Base-by-base conservation (phyloP, 2,329 filamentous ascomycete species). In the Beauveria bassiana region DNA sequence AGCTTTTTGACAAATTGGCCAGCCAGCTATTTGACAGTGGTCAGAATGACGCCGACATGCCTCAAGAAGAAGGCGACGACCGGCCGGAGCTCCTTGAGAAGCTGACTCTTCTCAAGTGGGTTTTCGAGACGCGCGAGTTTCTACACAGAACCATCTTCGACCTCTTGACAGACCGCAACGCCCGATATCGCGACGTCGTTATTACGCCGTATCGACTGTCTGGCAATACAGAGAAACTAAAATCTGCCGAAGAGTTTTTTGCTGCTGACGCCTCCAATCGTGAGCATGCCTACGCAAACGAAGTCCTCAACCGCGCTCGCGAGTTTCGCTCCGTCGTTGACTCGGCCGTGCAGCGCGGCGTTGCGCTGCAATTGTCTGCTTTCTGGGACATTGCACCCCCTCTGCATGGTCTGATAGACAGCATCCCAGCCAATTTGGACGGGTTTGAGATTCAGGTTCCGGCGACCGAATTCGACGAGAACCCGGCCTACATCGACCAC, bases 341-440 rank as follows among this genome's bases (percentile, higher is more conserved):
- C 71, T 82, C 87, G 67, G 95, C 95, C 61, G 93, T 96, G 24
- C 86, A 87, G 22, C 86, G 90, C 10, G 95, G 93, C 18, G 91
- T 98, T 12, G 92, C 97, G 71, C 85, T 91, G 61, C 95, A 98
- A 74, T 82, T 97, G 2, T 93, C 89, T 10, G 93, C 93, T 0
- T 99, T 98, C 73, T 99, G 95, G 95, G 95, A 99, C 70, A 96
- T 98, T 68, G 93, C 93, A 1, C 95, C 95, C 3, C 86, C 87
- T 3, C 81, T 99, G 0, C 81, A 88, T 28, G 82, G 86, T 18
- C 79, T 98, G 52, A 82, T 96, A 12, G 90, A 96, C 63, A 89
- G 89, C 68, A 87, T 97, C 24, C 93, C 92, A 0, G 71, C 75
- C 1, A 75, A 81, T 49, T 74, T 86, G 12, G 72, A 74, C 9